Evolutionary conservation across 768 basidiomycete species (phyloP).

Genomic region (Psilocybe cubensis): DNA sequence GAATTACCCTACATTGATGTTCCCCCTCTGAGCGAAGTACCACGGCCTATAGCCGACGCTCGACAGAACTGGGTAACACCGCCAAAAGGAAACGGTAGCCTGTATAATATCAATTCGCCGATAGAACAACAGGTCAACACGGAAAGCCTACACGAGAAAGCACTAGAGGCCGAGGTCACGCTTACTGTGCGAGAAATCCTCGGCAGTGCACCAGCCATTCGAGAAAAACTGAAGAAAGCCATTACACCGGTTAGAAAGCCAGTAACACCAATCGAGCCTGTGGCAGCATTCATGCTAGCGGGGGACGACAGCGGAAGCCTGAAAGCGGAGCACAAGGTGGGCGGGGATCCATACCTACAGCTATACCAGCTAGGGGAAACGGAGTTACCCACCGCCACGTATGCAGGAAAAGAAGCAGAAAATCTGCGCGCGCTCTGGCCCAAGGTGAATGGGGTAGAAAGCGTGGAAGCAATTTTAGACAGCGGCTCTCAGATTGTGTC

Average conservation of each 20-base stretch:
- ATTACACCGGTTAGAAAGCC: background rate
- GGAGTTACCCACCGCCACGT: background rate
- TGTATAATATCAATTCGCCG: too few relatives aligned
- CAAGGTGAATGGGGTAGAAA: conserved; percentile 14
- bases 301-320: background rate
- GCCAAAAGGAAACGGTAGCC: too few relatives aligned
- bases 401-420: background rate
- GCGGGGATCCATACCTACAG: background rate
- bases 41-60: background rate
- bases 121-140: background rate
- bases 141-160: background rate
- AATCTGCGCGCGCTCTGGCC: background rate
- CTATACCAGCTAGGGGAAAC: background rate
- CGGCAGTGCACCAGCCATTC: background rate
- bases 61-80: too few relatives aligned
- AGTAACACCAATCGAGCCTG: background rate
- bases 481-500: conserved; percentile 31
- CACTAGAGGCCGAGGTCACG: background rate
- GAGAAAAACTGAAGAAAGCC: background rate
- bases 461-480: conserved; percentile 25
- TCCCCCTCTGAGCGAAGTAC: background rate
- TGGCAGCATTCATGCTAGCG: background rate
- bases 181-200: background rate
- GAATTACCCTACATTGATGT: background rate
- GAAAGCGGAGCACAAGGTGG: background rate